Base-by-base conservation (phyloP, 345 rosid species). In the Laguncularia racemosa region DNA sequence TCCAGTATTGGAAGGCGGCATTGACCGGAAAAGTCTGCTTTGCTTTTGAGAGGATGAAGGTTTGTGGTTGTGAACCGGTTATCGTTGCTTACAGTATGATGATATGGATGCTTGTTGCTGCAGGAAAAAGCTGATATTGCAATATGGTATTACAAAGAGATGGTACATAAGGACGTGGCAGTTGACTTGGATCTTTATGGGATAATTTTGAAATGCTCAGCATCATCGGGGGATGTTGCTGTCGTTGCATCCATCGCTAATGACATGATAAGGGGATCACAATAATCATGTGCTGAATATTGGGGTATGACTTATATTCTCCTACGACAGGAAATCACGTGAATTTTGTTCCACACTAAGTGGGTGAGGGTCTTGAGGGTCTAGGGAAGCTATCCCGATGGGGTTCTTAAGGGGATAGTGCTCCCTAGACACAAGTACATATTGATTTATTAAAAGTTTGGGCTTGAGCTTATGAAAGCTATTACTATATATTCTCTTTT, bases 71-170 rank as follows among this genome's bases (percentile, higher is more conserved):
- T 17, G 81, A 83, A 68, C 78, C 84, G 1, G 93, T 84, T 68
- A 65, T 60, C 16, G 56, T 56, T 12, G 66, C 78, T 65, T 87
- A 87, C 57, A 70, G 53, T 48, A 57, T 50, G 53, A 71, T 85
- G 74, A 48, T 90, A 20, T 74, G 63, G 62, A 68, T 72, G 6
- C 83, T 87, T 40, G 87, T 87, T 46, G 60, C 68, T 2, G 79
- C 85, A 2, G 73, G 78, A n/a, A 16, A 83, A 80, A 68, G 73
- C 81, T 16, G 91, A 91, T 64, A 57, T 87, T 48, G 89, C 89
- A 0, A 14, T 85, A 52, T 95, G 85, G 44, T 69, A 87, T 58
- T 87, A 77, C 64, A 84, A 73, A 63, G 97, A 91, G 72, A 81
- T 78, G 87, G 60, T 72, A n/a, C 81, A 54, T 20, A 79, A 72